Evolutionary conservation across 345 rosid genomes (phyloP).

Genomic region (Salix koriyanagi): DNA sequence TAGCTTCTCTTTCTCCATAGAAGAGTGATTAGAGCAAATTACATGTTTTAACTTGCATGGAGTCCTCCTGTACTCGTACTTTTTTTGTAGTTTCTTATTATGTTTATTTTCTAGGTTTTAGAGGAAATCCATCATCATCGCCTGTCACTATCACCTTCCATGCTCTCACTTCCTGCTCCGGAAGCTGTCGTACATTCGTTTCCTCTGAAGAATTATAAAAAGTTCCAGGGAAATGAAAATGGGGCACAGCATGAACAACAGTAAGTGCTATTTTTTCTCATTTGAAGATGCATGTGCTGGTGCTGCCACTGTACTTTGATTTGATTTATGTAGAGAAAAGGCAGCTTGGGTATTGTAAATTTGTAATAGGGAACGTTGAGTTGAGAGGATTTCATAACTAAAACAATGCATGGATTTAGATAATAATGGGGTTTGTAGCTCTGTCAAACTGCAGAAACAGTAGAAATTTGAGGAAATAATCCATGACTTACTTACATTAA

Average conservation of each 20-base stretch:
- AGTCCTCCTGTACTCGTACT: background rate
- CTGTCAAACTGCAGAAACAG: too few species aligned
- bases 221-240: slow-evolving; percentile 3
- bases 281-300: background rate
- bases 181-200: slow-evolving; percentile 23
- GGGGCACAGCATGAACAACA: slow-evolving; percentile 6
- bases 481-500: background rate
- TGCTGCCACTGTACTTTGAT: background rate
- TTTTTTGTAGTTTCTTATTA: background rate
- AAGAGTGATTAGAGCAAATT: background rate
- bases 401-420: background rate
- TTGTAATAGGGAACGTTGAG: background rate
- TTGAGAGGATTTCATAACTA: background rate
- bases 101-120: slow-evolving; percentile 10
- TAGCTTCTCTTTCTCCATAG: background rate
- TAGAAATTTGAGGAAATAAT: too few species aligned
- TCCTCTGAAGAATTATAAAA: slow-evolving; percentile 18
- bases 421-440: background rate
- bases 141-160: slow-evolving; percentile 16
- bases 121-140: slow-evolving; percentile 27
- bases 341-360: background rate
- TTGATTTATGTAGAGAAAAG: background rate
- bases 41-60: background rate
- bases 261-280: slow-evolving; percentile 7
- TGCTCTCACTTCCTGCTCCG: slow-evolving; percentile 22